phyloP scores from a whole-genome alignment of 2,329 filamentous ascomycete species.

The Ophiostoma sp. region DNA sequence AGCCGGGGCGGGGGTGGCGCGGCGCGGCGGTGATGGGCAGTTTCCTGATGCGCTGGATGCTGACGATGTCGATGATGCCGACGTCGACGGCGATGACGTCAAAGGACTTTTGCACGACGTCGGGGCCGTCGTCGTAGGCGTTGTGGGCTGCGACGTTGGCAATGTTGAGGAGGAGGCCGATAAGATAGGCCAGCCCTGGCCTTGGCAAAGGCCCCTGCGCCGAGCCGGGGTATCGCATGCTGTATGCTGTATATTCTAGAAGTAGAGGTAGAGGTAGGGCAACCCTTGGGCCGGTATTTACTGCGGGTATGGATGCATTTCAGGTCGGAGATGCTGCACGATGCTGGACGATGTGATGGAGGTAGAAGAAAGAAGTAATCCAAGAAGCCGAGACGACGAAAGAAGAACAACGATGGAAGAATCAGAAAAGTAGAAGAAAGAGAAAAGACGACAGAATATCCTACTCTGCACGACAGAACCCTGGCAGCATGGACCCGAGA shows the following conservation, averaged over 20 bases:
- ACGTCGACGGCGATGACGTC: conserved; percentile 10
- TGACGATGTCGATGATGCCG: conserved; percentile 3
- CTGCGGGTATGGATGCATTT: not conserved
- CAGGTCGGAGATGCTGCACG: not conserved
- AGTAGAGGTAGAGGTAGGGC: too few relatives aligned
- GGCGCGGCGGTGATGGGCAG: not conserved
- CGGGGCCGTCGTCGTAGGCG: not conserved
- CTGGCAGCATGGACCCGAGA: not conserved
- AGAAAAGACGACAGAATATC: not conserved
- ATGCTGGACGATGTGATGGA: not conserved
- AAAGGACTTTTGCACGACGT: not conserved
- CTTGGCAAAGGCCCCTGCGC: not conserved
- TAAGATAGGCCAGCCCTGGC: not conserved
- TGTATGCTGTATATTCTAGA: not conserved
- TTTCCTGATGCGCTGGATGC: not conserved
- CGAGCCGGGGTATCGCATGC: not conserved
- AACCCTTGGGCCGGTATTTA: not conserved
- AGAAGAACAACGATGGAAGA: not conserved
- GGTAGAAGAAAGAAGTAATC: not conserved
- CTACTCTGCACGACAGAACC: not conserved
- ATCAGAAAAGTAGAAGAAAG: not conserved
- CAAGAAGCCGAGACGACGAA: not conserved
- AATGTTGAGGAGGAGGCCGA: not conserved
- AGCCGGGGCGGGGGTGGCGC: not conserved
- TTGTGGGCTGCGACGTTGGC: not conserved